Evolutionary conservation across 2,329 filamentous ascomycete species (phyloP), one percentile per base, ranked within the genome.

Genomic region (Myotisia sp.): DNA sequence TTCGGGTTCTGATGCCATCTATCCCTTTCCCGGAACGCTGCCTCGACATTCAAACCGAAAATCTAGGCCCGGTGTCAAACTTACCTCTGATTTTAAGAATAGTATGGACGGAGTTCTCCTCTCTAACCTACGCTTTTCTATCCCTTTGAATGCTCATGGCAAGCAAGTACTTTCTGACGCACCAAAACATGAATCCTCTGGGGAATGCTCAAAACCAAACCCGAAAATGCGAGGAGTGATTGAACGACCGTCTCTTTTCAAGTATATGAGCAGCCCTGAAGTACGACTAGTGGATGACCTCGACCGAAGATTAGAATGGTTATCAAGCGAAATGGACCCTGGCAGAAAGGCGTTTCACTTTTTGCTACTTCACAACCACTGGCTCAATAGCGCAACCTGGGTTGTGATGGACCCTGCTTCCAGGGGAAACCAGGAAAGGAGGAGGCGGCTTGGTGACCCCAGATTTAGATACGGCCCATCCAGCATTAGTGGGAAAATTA

Each of bases 321-420:
- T 58, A 8, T 47, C 50, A 19, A 44, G 51, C 26, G 56, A 62
- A 37, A 47, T 53, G 14, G 54, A 50, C 4, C 57, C 58, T 4
- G 58, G 57, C 6, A 48, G 53, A 29, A 57, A 53, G 37, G 51
- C 56, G 4, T 59, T 53, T 34, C 54, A 59, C 38, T 60, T 60
- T 36, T 45, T 53, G 16, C 38, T 56, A 14, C 48, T 60, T 26
- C 50, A 56, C 20, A 60, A 59, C 30, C 58, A 60, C 37, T 62
- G 58, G 57, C 33, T 61, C n/a, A 62, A 59, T 34, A 48, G 40
- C 26, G 45, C 52, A 20, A 60, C 56, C 1, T 60, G 56, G 57
- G 29, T 56, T 13, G 55, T 61, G 18, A 47, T 51, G 26, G 56
- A 60, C 36, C 55, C 58, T 6, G 40, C 50, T n/a, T 59, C 54